These are phyloP conservation scores for Cladosporium sp. DNA, from an alignment of 2,329 filamentous ascomycete species.

Conservation along the genomic window DNA sequence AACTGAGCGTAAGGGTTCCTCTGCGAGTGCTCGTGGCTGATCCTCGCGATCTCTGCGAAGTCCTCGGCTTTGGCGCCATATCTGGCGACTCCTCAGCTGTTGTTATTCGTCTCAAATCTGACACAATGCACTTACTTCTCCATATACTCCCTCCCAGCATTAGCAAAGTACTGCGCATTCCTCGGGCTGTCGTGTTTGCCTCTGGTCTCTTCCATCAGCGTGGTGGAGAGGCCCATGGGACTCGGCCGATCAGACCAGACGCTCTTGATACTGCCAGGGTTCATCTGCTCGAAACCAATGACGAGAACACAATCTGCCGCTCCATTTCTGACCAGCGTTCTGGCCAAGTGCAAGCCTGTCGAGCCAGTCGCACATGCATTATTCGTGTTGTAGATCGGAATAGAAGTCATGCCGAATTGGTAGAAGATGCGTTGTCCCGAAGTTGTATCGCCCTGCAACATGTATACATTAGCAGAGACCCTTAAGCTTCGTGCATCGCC, in stretches of 20 bases:
- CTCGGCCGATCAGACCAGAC: slow-evolving; percentile 81
- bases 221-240: slow-evolving; percentile 65
- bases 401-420: slow-evolving; percentile 95
- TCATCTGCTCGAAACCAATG: slow-evolving; percentile 98
- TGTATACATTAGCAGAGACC: background rate
- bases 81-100: slow-evolving; percentile 12
- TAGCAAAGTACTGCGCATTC: slow-evolving; percentile 77
- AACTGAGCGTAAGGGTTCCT: slow-evolving; percentile 97
- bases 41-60: slow-evolving; percentile 80
- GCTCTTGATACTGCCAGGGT: slow-evolving; percentile 73
- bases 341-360: slow-evolving; percentile 78
- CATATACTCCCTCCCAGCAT: slow-evolving; percentile 93
- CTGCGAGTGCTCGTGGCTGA: slow-evolving; percentile 89
- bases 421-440: slow-evolving; percentile 97
- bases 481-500: no score
- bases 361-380: slow-evolving; percentile 96
- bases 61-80: slow-evolving; percentile 78
- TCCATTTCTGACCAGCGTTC: slow-evolving; percentile 73
- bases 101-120: background rate
- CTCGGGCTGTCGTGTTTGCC: slow-evolving; percentile 23
- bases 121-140: slow-evolving; percentile 59
- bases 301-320: slow-evolving; percentile 77
- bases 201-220: slow-evolving; percentile 50
- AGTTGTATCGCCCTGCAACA: slow-evolving; percentile 68
- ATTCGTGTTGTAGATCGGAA: slow-evolving; percentile 96